Base-by-base conservation (phyloP, 2,329 filamentous ascomycete genomes). In the Alternaria gaisen region DNA sequence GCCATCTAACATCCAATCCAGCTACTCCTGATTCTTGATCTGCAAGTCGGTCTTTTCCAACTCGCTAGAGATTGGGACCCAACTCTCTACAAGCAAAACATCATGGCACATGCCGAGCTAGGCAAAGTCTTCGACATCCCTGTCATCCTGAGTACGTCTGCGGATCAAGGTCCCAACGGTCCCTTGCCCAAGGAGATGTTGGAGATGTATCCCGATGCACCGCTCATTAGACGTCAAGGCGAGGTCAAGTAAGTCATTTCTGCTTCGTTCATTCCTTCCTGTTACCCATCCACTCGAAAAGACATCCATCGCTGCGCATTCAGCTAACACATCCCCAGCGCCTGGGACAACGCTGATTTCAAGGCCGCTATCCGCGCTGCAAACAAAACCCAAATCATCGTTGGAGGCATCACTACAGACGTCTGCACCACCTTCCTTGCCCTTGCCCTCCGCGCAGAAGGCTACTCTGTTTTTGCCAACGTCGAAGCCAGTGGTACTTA, bases 371-470 rank as follows among this genome's bases (percentile, higher is more conserved):
- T 93, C 62, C 79, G 83, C 64, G 89, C 88, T 2, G 86, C 89
- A 4, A 86, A 86, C 59, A 88, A 87, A 75, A 87, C 83, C 30
- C 91, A 93, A 75, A 81, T 93, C 69, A 90, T 93, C 71, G 77
- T 94, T 16, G 90, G 83, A 3, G 90, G 91, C 8, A 91, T 93
- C 69, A 85, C 87, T 2, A 93, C 91, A 0, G 91, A 93, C 74
- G 90, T 93, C 60, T 92, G 89, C 83, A 91, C 89, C 22, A 83
- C 90, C 0, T 93, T 93, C 81, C 83, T 91, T 6, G 88, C 91
- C 0, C 83, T 93, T n/a, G 90, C 89, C 1, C 86, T 93, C 5
- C 83, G 88, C 36, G 85, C 88, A 14, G 89, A 87, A 43, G 91
- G 90, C 26, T 93, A 92, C 81, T 85, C 86, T 38, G 90, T 93